These are phyloP conservation scores for Nyssa sinensis DNA, from an alignment of 148 eudicot genomes.

Conservation along the genomic window DNA sequence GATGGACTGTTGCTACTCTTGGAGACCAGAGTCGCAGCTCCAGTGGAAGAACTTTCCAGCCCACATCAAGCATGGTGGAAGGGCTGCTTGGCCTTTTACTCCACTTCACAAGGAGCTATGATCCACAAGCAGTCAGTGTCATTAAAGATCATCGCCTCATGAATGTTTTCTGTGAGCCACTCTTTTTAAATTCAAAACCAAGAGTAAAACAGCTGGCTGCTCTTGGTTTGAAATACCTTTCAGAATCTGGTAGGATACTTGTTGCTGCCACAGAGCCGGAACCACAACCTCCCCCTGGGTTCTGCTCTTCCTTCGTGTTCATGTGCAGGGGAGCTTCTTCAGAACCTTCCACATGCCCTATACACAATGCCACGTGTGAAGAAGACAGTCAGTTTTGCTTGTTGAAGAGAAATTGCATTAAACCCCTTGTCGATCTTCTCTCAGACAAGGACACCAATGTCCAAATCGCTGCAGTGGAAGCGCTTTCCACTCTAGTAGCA, in stretches of 20 bases:
- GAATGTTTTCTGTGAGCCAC: conserved; percentile 42
- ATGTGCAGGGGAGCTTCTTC: conserved; percentile 40
- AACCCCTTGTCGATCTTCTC: conserved; percentile 49
- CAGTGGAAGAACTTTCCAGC: conserved; percentile 30
- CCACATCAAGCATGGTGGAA: conserved; percentile 43
- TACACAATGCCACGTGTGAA: conserved; percentile 56
- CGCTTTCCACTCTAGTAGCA: conserved; percentile 53
- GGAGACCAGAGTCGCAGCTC: conserved; percentile 32
- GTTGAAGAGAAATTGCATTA: conserved; percentile 48
- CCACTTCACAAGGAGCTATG: conserved; percentile 46
- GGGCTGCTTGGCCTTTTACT: conserved; percentile 66
- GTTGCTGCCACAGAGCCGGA: conserved; percentile 40
- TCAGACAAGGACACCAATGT: conserved; percentile 41
- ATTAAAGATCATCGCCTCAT: conserved; percentile 52
- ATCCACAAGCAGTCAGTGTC: conserved; percentile 32
- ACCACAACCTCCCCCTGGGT: conserved; percentile 47
- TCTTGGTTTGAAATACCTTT: conserved; percentile 51
- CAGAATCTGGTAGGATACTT: conserved; percentile 41
- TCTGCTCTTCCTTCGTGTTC: conserved; percentile 57
- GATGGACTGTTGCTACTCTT: conserved; percentile 47
- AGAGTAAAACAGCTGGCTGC: conserved; percentile 49
- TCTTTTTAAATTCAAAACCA: conserved; percentile 38
- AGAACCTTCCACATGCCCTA: conserved; percentile 40
- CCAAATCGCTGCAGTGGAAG: conserved; percentile 53
- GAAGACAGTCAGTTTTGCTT: conserved; percentile 53